Base-by-base conservation (phyloP, 371 early-diverging fungal genomes). In the Dentiscutata heterogama region DNA sequence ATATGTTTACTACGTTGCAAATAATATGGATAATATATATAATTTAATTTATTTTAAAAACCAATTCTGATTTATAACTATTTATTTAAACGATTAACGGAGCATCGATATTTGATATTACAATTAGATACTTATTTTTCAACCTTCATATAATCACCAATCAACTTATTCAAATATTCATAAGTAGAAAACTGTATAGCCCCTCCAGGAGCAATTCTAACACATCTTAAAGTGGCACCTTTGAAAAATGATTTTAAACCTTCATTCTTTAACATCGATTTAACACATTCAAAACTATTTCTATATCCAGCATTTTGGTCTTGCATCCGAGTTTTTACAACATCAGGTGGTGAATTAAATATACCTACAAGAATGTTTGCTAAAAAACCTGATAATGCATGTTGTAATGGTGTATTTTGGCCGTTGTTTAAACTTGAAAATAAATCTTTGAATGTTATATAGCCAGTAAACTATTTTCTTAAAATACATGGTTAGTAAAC, bases 341-440 rank as follows among this genome's bases (percentile, higher is more conserved):
- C 81, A 58, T 88, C 64, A 0, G 90, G 90, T 18, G 89, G 90
- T 11, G 88, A 88, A 60, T 90, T 90, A 54, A 89, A 72, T 27
- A 90, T 86, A 29, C 86, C 90, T 14, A 90, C 90, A n/a, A 89
- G 74, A 11, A 89, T 86, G 81, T 90, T 90, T 22, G 90, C 86
- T 56, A 88, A 78, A 68, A 88, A 88, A 29, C 90, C 90, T 42
- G 89, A 84, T 84, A 86, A 88, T 87, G 88, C 89, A 53, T 87
- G 87, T 42, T 89, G 86, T 86, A 88, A 88, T 16, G 90, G 88
- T 16, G 86, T 77, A 25, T 85, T 83, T 27, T 83, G 46, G 42
- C 83, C 83, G 18, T 86, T 82, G 31, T 85, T 83, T 14, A 58
- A 65, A 3, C 86, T 85, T 3, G 83, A 83, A 84, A 89, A 89